Evolutionary conservation across 208 protist genomes (phyloP).

Genomic region (Leishmania guyanensis): DNA sequence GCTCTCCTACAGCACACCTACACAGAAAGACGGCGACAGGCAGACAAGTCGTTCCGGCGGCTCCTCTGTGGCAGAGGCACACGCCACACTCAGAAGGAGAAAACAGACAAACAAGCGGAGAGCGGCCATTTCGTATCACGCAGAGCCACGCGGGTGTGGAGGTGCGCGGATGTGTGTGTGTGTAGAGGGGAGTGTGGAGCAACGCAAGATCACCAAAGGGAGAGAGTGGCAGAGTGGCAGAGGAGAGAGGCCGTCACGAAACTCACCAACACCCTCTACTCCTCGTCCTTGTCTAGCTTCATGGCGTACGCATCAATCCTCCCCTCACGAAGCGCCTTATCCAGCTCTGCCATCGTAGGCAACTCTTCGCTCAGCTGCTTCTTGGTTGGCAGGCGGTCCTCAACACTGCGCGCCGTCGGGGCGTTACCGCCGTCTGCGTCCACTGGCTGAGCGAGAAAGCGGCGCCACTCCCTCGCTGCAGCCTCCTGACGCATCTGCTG

Average conservation of each 20-base stretch:
- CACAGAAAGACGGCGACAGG: not conserved
- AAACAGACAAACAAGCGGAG: not conserved
- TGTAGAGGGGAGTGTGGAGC: not conserved
- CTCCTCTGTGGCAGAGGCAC: not conserved
- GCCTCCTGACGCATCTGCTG: slow-evolving; percentile 20
- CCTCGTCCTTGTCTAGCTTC: slow-evolving; percentile 33
- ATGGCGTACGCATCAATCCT: slow-evolving; percentile 36
- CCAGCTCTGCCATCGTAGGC: slow-evolving; percentile 51
- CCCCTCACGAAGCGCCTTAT: slow-evolving; percentile 43
- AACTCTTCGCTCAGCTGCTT: slow-evolving; percentile 74
- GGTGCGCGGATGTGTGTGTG: not conserved
- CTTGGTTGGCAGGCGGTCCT: slow-evolving; percentile 43
- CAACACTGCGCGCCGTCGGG: slow-evolving; percentile 25
- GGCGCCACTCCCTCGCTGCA: slow-evolving; percentile 23
- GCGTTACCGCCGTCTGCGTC: slow-evolving; percentile 32
- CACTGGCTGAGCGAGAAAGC: slow-evolving; percentile 28
- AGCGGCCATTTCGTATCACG: not conserved
- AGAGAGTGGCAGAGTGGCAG: not conserved
- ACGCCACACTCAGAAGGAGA: not conserved
- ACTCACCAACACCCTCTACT: slow-evolving; percentile 6
- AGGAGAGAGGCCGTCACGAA: not conserved
- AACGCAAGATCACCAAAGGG: not conserved
- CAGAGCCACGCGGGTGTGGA: not conserved
- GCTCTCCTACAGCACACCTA: not conserved
- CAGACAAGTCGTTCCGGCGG: not conserved